phyloP scores from a whole-genome alignment of 441 rosid species.

The Gossypium lobatum region DNA sequence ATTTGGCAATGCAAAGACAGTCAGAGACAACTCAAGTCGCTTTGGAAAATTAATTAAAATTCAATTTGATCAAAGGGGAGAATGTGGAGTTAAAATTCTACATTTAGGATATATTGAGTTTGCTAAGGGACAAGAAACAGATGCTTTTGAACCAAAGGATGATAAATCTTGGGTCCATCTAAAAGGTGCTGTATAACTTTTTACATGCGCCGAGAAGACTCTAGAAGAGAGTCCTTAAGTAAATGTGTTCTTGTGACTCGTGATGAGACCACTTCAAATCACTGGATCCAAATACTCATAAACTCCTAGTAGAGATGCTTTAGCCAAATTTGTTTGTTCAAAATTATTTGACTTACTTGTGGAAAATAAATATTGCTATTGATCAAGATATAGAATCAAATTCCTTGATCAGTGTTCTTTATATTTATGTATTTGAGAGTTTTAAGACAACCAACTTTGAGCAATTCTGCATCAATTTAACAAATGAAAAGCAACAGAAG shows the following conservation, averaged over 20 bases:
- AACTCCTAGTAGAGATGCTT: conserved; percentile 78
- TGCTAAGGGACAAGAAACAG: conserved; percentile 68
- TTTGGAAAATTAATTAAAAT: conserved; percentile 79
- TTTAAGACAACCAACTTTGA: conserved; percentile 98
- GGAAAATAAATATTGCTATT: conserved; percentile 70
- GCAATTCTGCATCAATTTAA: conserved; percentile 75
- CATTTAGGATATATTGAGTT: conserved; percentile 91
- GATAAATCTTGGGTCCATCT: conserved; percentile 71
- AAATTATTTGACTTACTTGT: conserved; percentile 96
- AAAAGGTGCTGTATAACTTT: conserved; percentile 70
- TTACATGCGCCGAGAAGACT: conserved; percentile 83
- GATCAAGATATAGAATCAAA: conserved; percentile 89
- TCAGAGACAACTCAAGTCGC: conserved; percentile 72
- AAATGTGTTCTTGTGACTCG: conserved; percentile 89
- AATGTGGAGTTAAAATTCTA: conserved; percentile 83
- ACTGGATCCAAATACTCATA: conserved; percentile 59
- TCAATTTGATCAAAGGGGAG: conserved; percentile 62
- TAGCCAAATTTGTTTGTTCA: conserved; percentile 87
- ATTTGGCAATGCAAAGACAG: conserved; percentile 77
- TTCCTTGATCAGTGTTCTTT: conserved; percentile 80
- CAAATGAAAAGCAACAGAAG: conserved; percentile 77
- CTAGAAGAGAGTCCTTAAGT: conserved; percentile 77
- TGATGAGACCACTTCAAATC: conserved; percentile 87
- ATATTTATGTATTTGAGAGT: conserved; percentile 81
- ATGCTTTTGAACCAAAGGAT: conserved; percentile 75